phyloP scores from a whole-genome alignment of 2,329 filamentous ascomycete genomes.

The Colletotrichum sansevieriae region DNA sequence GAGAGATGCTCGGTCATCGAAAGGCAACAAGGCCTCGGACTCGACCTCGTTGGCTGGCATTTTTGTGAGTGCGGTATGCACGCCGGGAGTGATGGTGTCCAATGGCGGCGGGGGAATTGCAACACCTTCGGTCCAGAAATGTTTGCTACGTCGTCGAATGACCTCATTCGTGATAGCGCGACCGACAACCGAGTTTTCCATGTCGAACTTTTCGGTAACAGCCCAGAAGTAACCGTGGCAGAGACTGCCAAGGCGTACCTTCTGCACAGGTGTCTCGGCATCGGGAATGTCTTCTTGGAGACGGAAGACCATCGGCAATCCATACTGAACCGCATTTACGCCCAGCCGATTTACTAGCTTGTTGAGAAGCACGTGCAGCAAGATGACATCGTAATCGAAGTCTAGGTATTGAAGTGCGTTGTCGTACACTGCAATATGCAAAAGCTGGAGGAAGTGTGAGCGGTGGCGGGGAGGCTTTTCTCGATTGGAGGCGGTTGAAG shows the following conservation, averaged over 20 bases:
- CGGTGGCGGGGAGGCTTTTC: slow-evolving; percentile 68
- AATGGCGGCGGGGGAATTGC: slow-evolving; percentile 76
- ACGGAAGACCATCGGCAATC: slow-evolving; percentile 88
- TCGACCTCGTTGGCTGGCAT: slow-evolving; percentile 68
- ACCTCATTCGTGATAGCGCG: slow-evolving; percentile 82
- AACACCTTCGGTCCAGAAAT: slow-evolving; percentile 84
- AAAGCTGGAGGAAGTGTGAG: slow-evolving; percentile 82
- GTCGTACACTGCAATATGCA: slow-evolving; percentile 93
- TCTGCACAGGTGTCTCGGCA: slow-evolving; percentile 74
- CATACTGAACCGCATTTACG: slow-evolving; percentile 82
- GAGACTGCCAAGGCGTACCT: slow-evolving; percentile 84
- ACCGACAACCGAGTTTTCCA: slow-evolving; percentile 78
- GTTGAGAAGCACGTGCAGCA: slow-evolving; percentile 82
- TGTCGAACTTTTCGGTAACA: slow-evolving; percentile 81
- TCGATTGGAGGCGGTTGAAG: slow-evolving; percentile 74
- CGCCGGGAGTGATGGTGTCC: slow-evolving; percentile 69
- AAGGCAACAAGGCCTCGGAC: slow-evolving; percentile 76
- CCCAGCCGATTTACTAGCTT: slow-evolving; percentile 83
- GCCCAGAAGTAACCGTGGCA: slow-evolving; percentile 92
- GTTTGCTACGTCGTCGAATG: slow-evolving; percentile 76
- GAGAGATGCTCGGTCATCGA: slow-evolving; percentile 78
- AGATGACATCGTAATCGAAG: slow-evolving; percentile 79
- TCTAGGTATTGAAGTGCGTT: slow-evolving; percentile 81
- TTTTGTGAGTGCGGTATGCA: slow-evolving; percentile 56
- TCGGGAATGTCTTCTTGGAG: slow-evolving; percentile 86